Evolutionary conservation across 2,329 filamentous ascomycete genomes (phyloP), one percentile per base, ranked within the genome.

Genomic region (Fusarium pseudoanthophilum): DNA sequence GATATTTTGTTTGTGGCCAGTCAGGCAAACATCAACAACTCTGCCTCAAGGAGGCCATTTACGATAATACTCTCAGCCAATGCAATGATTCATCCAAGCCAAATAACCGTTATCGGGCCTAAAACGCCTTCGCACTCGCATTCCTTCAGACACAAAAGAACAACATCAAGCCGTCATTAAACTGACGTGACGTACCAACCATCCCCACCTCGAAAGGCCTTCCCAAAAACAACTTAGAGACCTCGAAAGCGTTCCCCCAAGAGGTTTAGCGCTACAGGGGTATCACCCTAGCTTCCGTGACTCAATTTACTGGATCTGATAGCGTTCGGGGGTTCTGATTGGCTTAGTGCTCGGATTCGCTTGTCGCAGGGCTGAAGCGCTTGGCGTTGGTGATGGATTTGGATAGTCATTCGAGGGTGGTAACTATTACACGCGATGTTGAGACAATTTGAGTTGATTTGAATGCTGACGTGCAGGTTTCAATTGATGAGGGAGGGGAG

Each of bases 291-390:
- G 66, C 67, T 45, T 43, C 70, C 66, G 67, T 14, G 24, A 20
- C 32, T 40, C 30, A 66, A 58, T 67, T 55, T 45, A 60, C 53
- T 67, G 49, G 53, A 60, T 32, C 36, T 24, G 28, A n/a, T 15
- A 8, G 16, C 21, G 7, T 3, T 24, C 2, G 21, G 10, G 16
- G 10, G 8, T 13, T 30, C 6, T 69, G n/a, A 65, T 72, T 73
- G 57, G 71, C 7, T 24, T 0, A n/a, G 11, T 3, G 9, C 5
- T 73, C 71, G 71, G 43, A 73, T 57, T 74, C 71, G 71, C 53
- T 59, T 55, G 40, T 45, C 28, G 36, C 71, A 73, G 70, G 71
- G 66, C 71, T 73, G 71, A 67, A 32, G 24, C 34, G 39, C 70
- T 69, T 59, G 51, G 64, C 70, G 3, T 16, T 7, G 13, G 21